Percentiles rank a stretch among this genome's conserved stretches.
Conservation (phyloP, 306 rosid genomes). For the Calophaca sinica region DNA sequence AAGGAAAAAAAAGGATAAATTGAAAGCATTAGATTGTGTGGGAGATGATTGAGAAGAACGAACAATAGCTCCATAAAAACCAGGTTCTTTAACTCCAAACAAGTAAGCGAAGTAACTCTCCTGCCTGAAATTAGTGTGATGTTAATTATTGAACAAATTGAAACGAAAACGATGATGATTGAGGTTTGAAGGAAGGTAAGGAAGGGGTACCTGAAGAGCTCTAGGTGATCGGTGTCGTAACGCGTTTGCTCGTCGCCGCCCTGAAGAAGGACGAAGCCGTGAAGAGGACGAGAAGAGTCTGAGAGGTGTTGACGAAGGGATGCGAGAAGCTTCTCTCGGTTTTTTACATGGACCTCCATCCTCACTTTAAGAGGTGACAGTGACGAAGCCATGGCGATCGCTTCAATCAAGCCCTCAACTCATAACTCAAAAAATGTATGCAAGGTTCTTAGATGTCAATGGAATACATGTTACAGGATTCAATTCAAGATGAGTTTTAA, state of each 20-base stretch:
- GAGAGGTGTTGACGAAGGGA: constrained; percentile 68
- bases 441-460: too few species aligned
- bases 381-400: constrained; percentile 42
- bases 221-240: constrained; percentile 84
- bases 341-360: constrained; percentile 63
- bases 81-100: constrained; percentile 89
- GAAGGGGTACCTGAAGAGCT: constrained; percentile 76
- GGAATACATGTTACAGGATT: too few species aligned
- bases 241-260: constrained; percentile 91
- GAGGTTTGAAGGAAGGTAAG: neutral
- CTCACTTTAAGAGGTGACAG: constrained; percentile 66
- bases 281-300: constrained; percentile 61
- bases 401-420: neutral
- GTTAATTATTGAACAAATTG: neutral
- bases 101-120: constrained; percentile 95
- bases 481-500: too few species aligned
- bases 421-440: too few species aligned
- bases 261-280: constrained; percentile 85
- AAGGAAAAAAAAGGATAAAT: too few species aligned
- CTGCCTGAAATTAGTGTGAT: constrained; percentile 55
- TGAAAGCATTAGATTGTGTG: neutral
- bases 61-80: constrained; percentile 88
- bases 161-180: neutral
- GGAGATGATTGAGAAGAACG: constrained; percentile 44
- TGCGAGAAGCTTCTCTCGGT: constrained; percentile 63